Base-by-base conservation (phyloP, 2,329 filamentous ascomycete genomes). In the Didymella arachidicola region DNA sequence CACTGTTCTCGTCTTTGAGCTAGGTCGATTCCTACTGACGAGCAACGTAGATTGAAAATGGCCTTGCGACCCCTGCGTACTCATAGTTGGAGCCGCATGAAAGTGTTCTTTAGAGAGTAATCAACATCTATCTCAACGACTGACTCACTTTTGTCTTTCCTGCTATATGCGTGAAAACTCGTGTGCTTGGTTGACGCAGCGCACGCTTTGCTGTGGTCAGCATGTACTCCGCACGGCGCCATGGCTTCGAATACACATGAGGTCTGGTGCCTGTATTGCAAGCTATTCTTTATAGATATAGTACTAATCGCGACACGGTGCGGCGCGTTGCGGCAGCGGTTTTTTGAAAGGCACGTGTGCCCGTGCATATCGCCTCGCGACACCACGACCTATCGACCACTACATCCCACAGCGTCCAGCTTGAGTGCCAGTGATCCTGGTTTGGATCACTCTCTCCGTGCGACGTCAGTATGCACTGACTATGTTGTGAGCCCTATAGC, bases 381-480 rank as follows among this genome's bases (percentile, higher is more conserved):
- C 16, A 43, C 44, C 38, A 39, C 39, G 32, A 32, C 32, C 25
- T 45, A 42, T 45, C 47, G 19, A 39, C 25, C 27, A 39, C 36
- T 5, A 8, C 44, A 14, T 26, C 12, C n/a, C 14, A 34, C 34
- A 19, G 7, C 25, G 27, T 14, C 25, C 16, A 27, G n/a, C 39
- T 32, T 11, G 22, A n/a, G 32, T 29, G 2, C 14, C 16, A 49
- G 26, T 29, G 18, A 25, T 6, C 29, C 18, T 26, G n/a, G 18
- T 4, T 8, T 34, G 36, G 19, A 26, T 30, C 32, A 26, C 27
- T 27, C 10, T 18, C 30, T 3, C 57, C 38, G 43, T 41, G 54
- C 59, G 47, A 48, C 57, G 59, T 60, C 34, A 56, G 34, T 59
- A 56, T 66, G 62, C 67, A 67, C 57, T 45, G 53, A 46, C 62